Percentiles rank a stretch among this genome's conserved stretches.
Evolutionary conservation across 306 rosid species (phyloP).

Genomic region (Quercus mongolica): DNA sequence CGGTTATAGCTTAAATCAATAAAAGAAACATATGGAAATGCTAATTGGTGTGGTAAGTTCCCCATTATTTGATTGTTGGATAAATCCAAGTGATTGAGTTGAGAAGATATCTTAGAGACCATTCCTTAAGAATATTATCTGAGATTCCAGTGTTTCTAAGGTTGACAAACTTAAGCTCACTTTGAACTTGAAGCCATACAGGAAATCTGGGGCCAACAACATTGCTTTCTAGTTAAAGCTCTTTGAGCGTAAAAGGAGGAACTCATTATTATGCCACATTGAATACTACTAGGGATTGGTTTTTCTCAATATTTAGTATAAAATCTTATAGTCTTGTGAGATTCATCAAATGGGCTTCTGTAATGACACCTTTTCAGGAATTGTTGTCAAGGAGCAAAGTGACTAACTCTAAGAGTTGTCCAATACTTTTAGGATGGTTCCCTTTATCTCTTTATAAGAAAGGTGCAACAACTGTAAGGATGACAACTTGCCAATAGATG

Average conservation of each 20-base stretch:
- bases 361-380: too few species aligned
- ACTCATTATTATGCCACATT: neutral
- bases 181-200: slow-evolving; percentile 18
- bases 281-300: neutral
- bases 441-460: too few species aligned
- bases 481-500: too few species aligned
- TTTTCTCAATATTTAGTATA: too few species aligned
- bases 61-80: slow-evolving; percentile 7
- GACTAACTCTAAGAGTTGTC: too few species aligned
- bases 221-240: neutral
- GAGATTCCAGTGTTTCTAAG: slow-evolving; percentile 2
- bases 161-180: neutral
- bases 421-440: too few species aligned
- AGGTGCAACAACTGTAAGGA: too few species aligned
- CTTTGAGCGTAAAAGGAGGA: slow-evolving; percentile 6
- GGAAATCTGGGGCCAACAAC: slow-evolving; percentile 15
- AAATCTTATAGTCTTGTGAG: neutral
- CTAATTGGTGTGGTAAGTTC: neutral
- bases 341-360: too few species aligned
- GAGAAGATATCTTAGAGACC: neutral
- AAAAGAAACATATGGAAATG: neutral
- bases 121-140: neutral
- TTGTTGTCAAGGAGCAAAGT: too few species aligned
- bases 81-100: neutral
- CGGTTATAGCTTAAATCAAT: too few species aligned